Conservation (phyloP, 768 basidiomycete genomes). For the Suillus discolor region DNA sequence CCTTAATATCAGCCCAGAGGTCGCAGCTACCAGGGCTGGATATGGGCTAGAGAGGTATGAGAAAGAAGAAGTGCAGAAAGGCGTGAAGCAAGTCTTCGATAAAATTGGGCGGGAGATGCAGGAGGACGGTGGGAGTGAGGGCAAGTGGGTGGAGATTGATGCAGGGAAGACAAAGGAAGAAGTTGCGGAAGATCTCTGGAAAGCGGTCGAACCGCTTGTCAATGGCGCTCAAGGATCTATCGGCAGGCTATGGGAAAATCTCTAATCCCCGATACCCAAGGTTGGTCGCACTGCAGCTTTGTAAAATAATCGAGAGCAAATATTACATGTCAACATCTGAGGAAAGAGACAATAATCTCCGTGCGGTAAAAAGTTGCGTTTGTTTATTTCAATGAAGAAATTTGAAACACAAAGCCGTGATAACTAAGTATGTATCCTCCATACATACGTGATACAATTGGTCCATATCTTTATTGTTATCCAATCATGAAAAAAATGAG, state of each 20-base stretch:
- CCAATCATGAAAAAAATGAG: constrained; percentile 3
- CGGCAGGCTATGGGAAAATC: constrained; percentile 51
- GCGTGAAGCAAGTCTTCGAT: constrained; percentile 62
- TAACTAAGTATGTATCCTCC: constrained; percentile 5
- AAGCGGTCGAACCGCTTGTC: constrained; percentile 44
- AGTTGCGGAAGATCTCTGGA: constrained; percentile 62
- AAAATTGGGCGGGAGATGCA: constrained; percentile 56
- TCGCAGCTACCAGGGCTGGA: constrained; percentile 69
- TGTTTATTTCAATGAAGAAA: background rate
- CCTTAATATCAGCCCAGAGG: constrained; percentile 76
- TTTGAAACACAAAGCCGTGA: background rate
- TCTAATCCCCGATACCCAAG: background rate
- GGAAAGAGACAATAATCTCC: background rate
- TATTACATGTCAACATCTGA: background rate
- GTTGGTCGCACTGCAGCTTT: background rate
- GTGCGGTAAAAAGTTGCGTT: background rate
- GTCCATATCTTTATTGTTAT: constrained; percentile 9
- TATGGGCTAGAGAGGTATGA: constrained; percentile 92
- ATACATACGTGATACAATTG: constrained; percentile 8
- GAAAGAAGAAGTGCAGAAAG: constrained; percentile 70
- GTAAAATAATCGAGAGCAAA: background rate
- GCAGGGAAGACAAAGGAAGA: constrained; percentile 52
- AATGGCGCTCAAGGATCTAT: constrained; percentile 42
- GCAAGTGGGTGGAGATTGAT: constrained; percentile 59
- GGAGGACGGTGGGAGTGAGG: constrained; percentile 18